phyloP scores from a whole-genome alignment of 192 early-diverging fungal species.

The Linnemannia schmuckeri region DNA sequence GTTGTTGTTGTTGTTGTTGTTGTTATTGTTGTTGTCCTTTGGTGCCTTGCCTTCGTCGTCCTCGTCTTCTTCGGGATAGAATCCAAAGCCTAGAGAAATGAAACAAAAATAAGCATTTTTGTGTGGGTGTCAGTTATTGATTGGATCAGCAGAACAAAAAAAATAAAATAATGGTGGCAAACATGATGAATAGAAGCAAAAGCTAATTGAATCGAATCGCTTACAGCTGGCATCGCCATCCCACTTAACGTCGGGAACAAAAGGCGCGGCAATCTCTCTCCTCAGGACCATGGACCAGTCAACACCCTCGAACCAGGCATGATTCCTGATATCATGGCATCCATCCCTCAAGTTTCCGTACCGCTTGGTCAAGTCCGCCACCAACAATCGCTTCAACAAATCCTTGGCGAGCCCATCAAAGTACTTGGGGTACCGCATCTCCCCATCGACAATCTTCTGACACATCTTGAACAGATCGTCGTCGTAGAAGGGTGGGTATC shows the following conservation, averaged over 20 bases:
- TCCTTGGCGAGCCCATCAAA: slow-evolving; percentile 83
- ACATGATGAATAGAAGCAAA: neutral
- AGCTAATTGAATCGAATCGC: neutral
- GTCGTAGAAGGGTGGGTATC: slow-evolving; percentile 80
- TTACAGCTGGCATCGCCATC: slow-evolving; percentile 68
- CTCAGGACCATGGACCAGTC: slow-evolving; percentile 70
- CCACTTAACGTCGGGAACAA: slow-evolving; percentile 68
- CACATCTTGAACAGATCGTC: slow-evolving; percentile 81
- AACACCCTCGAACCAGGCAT: slow-evolving; percentile 76
- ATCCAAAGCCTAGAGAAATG: slow-evolving; percentile 35
- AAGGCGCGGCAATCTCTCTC: slow-evolving; percentile 67
- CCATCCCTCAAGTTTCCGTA: slow-evolving; percentile 84
- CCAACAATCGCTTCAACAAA: slow-evolving; percentile 77
- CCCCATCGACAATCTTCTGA: slow-evolving; percentile 79
- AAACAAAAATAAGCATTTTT: slow-evolving; percentile 12
- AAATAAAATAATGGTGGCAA: neutral
- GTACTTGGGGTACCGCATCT: slow-evolving; percentile 77
- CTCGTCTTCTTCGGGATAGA: slow-evolving; percentile 45
- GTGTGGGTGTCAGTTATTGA: neutral
- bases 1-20: too few relatives aligned
- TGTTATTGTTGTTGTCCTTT: neutral
- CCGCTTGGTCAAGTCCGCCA: slow-evolving; percentile 80
- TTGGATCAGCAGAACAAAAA: neutral
- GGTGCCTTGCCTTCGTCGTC: slow-evolving; percentile 12
- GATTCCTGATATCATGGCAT: slow-evolving; percentile 73